Base-by-base conservation (phyloP, 345 rosid species). In the Acer yangbiense region DNA sequence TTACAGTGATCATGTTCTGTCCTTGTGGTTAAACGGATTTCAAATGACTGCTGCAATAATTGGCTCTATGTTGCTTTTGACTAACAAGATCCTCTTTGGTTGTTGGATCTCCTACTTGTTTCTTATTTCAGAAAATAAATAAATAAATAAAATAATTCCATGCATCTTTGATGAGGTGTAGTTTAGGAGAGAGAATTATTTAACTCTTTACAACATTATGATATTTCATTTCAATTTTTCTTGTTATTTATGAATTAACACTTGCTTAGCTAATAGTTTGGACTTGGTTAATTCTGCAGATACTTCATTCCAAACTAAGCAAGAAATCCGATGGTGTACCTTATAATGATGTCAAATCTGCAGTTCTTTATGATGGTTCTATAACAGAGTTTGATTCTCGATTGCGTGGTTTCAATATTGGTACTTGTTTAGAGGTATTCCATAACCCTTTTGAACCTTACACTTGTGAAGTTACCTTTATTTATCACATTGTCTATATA, bases 401-500 rank as follows among this genome's bases (percentile, higher is more conserved):
- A 76, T 80, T 94, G 64, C 6, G 85, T 57, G 88, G 90, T 71
- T 77, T 91, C 80, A 97, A 94, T 83, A 88, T 96, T 10, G 97
- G 90, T 76, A 91, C 99, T 76, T 96, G 98, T 91, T 86, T 94
- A 54, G 99, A 96, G 98, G 98, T 95, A 76, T 67, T 74, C 41
- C 9, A 14, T 23, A 17, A 64, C 29, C 73, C 50, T 74, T 69
- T 12, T 66, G n/a, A 71, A 69, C 39, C 46, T 18, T 80, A 9
- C 52, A n/a, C 25, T 69, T 12, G 9, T 16, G 39, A 3, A 25
- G 35, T 27, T 29, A 72, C 57, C 44, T 57, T 62, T 75, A 55
- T 68, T 46, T 48, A 35, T 35, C 39, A 35, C 39, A 35, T 35
- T 32, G 12, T 27, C n/a, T 17, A 0, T 29, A 9, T 29, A 52